Base-by-base conservation (phyloP, 495 filamentous ascomycete species). In the Xylaria longipes region DNA sequence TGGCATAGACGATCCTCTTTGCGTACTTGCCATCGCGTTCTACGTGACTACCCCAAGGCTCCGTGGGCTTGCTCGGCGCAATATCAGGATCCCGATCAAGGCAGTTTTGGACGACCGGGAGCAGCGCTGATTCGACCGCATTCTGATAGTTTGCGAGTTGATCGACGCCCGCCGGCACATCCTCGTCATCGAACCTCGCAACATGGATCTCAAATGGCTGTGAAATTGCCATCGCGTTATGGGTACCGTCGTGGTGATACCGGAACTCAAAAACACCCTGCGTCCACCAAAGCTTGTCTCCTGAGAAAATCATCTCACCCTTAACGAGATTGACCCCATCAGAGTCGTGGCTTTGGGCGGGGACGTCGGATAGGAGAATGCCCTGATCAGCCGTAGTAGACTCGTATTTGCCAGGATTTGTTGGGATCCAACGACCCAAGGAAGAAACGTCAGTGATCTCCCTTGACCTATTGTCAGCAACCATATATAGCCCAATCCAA, bases 221-320 rank as follows among this genome's bases (percentile, higher is more conserved):
- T 20, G 94, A 97, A 73, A 98, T 93, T 25, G 94, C 91, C 97
- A 99, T 97, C 78, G 98, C 95, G 74, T 93, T 93, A 80, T 98
- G 93, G 76, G 93, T 92, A 69, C 93, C 94, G 74, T 93, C 91
- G 82, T 99, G 96, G 84, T 99, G 96, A 82, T 97, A 98, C 12
- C 96, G 90, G 82, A 99, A 95, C 76, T 99, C 96, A 78, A 97
- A 98, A 48, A 94, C 92, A 61, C 96, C 96, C 50, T 95, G 92
- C 1, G 91, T 96, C 96, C 96, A 99, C 89, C 94, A 98, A 17
- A 96, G 86, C 83, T 98, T 98, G 85, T 98, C 94, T 48, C 95
- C 95, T 20, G 89, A 86, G 74, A 99, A 98, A 46, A 92, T 79
- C 82, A 98, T 89, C 79, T 98, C 95, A 69, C 96, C 96, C 31